Percentiles rank a stretch among this genome's conserved stretches.
Conservation (phyloP, 352 stramenopile genomes). For the Phytophthora brassicae region DNA sequence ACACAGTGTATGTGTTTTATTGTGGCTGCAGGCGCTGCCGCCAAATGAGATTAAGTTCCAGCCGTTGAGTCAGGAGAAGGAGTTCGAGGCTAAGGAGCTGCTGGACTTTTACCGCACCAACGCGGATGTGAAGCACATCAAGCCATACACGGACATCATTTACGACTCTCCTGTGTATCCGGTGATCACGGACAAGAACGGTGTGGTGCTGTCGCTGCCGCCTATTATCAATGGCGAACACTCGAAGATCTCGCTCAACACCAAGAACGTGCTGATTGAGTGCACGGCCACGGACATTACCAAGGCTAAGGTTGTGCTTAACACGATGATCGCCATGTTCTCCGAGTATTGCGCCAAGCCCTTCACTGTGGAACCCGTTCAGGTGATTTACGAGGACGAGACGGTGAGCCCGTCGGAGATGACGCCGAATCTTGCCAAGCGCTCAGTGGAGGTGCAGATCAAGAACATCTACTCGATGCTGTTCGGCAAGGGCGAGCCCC, state of each 20-base stretch:
- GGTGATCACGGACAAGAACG: constrained; percentile 95
- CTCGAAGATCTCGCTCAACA: constrained; percentile 96
- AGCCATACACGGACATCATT: constrained; percentile 99
- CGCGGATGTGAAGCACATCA: constrained; percentile 96
- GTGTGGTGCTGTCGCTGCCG: constrained; percentile 96
- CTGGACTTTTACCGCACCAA: constrained; percentile 97
- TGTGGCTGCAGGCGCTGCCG: constrained; percentile 74
- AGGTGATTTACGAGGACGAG: constrained; percentile 95
- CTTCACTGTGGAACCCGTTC: constrained; percentile 97
- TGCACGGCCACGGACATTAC: constrained; percentile 99
- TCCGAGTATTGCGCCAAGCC: constrained; percentile 96
- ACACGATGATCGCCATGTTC: constrained; percentile 99
- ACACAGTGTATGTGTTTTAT: constrained; percentile 2
- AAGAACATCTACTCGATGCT: constrained; percentile 90
- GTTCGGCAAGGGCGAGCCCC: constrained; percentile 72
- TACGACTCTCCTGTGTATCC: constrained; percentile 99
- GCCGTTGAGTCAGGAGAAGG: constrained; percentile 90
- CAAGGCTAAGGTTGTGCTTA: constrained; percentile 99
- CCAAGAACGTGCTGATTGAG: constrained; percentile 99
- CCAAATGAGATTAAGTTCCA: constrained; percentile 97
- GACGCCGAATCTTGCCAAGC: constrained; percentile 93
- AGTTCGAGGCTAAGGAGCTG: constrained; percentile 94
- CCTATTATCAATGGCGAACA: constrained; percentile 99
- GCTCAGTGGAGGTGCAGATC: constrained; percentile 82
- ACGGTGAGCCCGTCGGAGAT: constrained; percentile 63